Base-by-base conservation (phyloP, 2,329 filamentous ascomycete species). In the Arthroderma sp. region DNA sequence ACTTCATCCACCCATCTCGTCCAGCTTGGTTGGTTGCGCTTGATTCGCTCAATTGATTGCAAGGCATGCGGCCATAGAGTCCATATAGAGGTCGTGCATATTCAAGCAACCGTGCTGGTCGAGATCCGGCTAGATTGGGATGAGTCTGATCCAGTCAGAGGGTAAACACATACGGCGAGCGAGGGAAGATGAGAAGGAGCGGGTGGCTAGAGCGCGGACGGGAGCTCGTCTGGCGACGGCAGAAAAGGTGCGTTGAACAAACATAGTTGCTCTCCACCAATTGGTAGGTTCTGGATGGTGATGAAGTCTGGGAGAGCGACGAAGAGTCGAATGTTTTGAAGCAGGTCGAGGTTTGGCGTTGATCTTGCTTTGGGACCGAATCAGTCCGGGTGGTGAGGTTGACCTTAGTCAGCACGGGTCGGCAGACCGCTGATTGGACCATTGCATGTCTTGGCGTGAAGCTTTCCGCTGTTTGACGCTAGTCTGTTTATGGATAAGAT, bases 171-270 rank as follows among this genome's bases (percentile, higher is more conserved):
- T 67, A 71, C 68, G 57, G 57, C 66, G 66, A 55, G 61, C 53
- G 51, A 68, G 52, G 47, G 66, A 63, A 41, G 66, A 64, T 46
- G 67, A 63, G 57, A 70, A 70, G 7, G 65, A 60, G 57, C 68
- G 66, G 49, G 58, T 57, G 52, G 64, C 59, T 52, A 68, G 47
- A 50, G 64, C 59, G 55, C 64, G 57, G 53, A 61, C 53, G 45
- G 66, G 66, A 50, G 64, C 60, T 56, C 66, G 67, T 61, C 64
- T 62, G 45, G 64, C 67, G 51, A 69, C 59, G 55, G 63, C 60
- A 58, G 64, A 63, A 54, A 61, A 66, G 55, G 65, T 63, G 56
- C 65, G 67, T 60, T 64, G 64, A 53, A 64, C 61, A 61, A 68
- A 70, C 68, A 69, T 71, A 60, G 57, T 50, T 40, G 55, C 42